Conservation (phyloP, 768 basidiomycete genomes). For the Kwoniella sp. region DNA sequence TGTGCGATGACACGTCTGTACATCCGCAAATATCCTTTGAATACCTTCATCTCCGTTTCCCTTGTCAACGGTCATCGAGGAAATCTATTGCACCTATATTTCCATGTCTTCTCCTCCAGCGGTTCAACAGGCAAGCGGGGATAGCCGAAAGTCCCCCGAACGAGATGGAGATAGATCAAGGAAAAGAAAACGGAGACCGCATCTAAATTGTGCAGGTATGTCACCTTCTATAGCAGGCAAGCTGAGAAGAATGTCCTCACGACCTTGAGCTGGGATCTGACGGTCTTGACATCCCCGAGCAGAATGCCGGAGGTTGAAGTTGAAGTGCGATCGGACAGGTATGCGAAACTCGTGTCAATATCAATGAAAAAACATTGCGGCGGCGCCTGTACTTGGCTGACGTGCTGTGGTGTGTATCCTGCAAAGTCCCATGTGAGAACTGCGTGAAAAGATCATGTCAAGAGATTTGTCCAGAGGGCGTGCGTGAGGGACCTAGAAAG, state of each 20-base stretch:
- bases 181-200: conserved; percentile 18
- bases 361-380: background rate
- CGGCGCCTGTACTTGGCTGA: no score
- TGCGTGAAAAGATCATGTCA: conserved; percentile 25
- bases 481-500: conserved; percentile 14
- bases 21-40: no score
- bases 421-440: conserved; percentile 23
- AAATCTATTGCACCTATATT: no score
- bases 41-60: no score
- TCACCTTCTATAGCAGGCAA: conserved; percentile 6
- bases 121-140: background rate
- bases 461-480: conserved; percentile 26
- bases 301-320: conserved; percentile 28
- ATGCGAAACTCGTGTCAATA: background rate
- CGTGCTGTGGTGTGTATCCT: background rate
- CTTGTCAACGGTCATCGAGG: no score
- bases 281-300: no score
- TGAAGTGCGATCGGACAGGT: conserved; percentile 30
- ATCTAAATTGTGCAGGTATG: conserved; percentile 22
- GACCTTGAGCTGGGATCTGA: no score
- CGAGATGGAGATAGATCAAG: background rate
- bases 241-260: no score
- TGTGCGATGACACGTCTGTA: no score
- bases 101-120: background rate
- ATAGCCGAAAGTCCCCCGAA: background rate